A percentile compares a stretch with the other conserved stretches of the same genome.
phyloP scores from a whole-genome alignment of 352 stramenopile species.

The Phytophthora colocasiae region DNA sequence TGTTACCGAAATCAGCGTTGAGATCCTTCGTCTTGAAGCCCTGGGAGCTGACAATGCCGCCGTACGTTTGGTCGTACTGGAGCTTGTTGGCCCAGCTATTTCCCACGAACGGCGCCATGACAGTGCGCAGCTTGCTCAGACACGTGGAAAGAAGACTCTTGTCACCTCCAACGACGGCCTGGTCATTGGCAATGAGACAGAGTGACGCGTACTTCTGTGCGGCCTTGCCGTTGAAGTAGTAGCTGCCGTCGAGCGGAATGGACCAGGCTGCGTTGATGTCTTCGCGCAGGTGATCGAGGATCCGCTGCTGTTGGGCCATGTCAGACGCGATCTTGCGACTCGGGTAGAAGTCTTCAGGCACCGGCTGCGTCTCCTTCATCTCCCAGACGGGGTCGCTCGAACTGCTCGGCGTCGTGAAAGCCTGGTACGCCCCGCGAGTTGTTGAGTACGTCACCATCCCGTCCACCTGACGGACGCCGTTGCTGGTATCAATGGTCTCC shows the following conservation, averaged over 20 bases:
- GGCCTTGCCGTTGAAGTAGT: conserved; percentile 74
- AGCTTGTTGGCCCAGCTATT: conserved; percentile 63
- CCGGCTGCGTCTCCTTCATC: conserved; percentile 49
- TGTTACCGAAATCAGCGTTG: conserved; percentile 77
- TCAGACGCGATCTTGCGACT: conserved; percentile 34
- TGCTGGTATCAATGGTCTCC: conserved; percentile 50
- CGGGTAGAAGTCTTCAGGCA: conserved; percentile 61
- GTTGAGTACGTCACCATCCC: conserved; percentile 57
- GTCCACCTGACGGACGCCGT: conserved; percentile 34
- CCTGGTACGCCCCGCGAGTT: conserved; percentile 58
- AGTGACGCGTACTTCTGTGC: conserved; percentile 68
- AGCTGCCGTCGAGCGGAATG: conserved; percentile 60
- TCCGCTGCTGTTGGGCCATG: conserved; percentile 45
- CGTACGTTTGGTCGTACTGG: conserved; percentile 63
- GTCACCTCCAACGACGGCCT: conserved; percentile 44
- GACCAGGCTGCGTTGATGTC: conserved; percentile 55
- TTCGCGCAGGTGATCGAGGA: conserved; percentile 47
- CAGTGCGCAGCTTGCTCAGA: conserved; percentile 41
- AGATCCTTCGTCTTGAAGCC: conserved; percentile 62
- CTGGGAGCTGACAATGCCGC: conserved; percentile 62
- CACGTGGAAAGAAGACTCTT: conserved; percentile 50
- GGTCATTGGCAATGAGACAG: conserved; percentile 66
- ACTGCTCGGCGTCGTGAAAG: conserved; percentile 37
- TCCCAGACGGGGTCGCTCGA: conserved; percentile 43
- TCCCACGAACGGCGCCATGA: conserved; percentile 55